phyloP scores from a whole-genome alignment of 2,329 filamentous ascomycete species.

The Hypoxylon rubiginosum region DNA sequence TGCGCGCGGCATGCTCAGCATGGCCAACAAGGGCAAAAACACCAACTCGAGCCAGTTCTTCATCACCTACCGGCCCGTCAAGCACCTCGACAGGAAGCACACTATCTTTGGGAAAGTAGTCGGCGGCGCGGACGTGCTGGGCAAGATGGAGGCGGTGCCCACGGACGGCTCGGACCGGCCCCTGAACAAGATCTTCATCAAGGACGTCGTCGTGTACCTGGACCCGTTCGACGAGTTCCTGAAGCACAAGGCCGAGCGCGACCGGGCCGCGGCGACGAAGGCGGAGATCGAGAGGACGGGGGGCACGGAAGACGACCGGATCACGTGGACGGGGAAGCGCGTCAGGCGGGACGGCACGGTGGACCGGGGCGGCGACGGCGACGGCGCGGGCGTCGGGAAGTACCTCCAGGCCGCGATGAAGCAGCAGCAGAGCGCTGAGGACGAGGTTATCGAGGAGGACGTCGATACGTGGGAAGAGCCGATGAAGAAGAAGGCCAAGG shows the following conservation, averaged over 20 bases:
- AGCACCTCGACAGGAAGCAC: conserved; percentile 94
- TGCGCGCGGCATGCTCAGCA: conserved; percentile 82
- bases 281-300: conserved; percentile 74
- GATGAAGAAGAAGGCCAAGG: conserved; percentile 83
- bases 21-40: conserved; percentile 99
- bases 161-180: conserved; percentile 83
- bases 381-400: conserved; percentile 76
- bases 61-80: conserved; percentile 86
- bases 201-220: conserved; percentile 86
- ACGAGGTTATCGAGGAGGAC: conserved; percentile 72
- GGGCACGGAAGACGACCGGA: conserved; percentile 86
- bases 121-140: conserved; percentile 78
- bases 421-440: conserved; percentile 57
- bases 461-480: conserved; percentile 78
- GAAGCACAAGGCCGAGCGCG: conserved; percentile 76
- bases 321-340: conserved; percentile 96
- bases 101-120: conserved; percentile 95
- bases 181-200: conserved; percentile 81
- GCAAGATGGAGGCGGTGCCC: conserved; percentile 81
- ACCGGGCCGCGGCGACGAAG: conserved; percentile 68
- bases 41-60: conserved; percentile 97
- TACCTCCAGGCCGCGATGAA: conserved; percentile 77
- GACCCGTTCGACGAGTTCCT: conserved; percentile 97
- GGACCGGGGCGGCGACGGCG: conserved; percentile 58
- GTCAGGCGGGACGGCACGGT: conserved; percentile 77